Evolutionary conservation across 495 filamentous ascomycete species (phyloP), one percentile per base, ranked within the genome.

Genomic region (Penicillium crystallinum): DNA sequence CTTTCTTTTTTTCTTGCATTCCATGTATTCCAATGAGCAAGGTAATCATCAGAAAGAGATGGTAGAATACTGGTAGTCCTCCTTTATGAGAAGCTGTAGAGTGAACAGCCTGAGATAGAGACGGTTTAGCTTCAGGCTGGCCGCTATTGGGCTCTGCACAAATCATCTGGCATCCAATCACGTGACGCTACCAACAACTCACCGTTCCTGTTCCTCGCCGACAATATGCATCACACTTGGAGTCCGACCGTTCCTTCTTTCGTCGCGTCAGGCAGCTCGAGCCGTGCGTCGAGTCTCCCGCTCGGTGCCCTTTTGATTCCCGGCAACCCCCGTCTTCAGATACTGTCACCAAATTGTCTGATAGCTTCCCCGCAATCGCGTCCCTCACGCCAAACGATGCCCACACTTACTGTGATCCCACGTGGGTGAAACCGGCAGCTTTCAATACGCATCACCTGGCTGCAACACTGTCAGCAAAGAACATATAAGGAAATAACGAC

Each of bases 311-410:
- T 49, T 9, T 49, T 18, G 19, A 19, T 5, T 30, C 23, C 14
- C 7, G 7, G 3, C 23, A 27, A 27, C 23, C 30, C 6, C 19
- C 3, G 37, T 18, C 4, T 17, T 25, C 10, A 8, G 12, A 33
- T 25, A 12, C 17, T 8, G 34, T 27, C 34, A 15, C 34, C 37
- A 27, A 42, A 31, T 25, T 19, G 27, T 36, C 49, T 42, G 55
- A 56, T 55, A 68, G 58, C 65, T 70, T 63, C 64, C 70, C 70
- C 72, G 72, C 72, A 73, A 64, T 72, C 71, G 65, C 70, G 67
- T 61, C 60, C 52, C 57, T 49, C 54, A 25, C 49, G 51, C 56
- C 53, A 56, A 64, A 73, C 57, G 57, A 75, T 73, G 70, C 66
- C 61, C 61, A 65, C 53, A 58, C 54, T 67, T 58, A 55, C 58